Percentiles rank a stretch among this genome's conserved stretches.
Evolutionary conservation across 768 basidiomycete genomes (phyloP).

Genomic region (Collybiopsis luxurians): DNA sequence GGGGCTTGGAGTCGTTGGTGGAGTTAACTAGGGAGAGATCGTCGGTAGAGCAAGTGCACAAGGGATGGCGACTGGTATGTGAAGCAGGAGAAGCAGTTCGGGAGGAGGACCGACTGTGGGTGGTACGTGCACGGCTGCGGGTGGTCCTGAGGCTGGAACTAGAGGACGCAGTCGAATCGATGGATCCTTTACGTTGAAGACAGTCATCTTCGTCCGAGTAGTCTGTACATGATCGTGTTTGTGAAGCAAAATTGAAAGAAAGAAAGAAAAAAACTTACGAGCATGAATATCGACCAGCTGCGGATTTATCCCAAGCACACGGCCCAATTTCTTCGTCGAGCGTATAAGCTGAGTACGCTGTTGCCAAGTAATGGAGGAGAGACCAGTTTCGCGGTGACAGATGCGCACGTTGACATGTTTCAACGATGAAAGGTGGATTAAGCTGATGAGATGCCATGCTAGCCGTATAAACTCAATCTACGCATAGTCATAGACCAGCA

Average conservation of each 20-base stretch:
- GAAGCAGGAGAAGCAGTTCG: constrained; percentile 1
- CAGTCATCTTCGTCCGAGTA: not conserved
- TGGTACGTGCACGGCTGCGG: too few relatives aligned
- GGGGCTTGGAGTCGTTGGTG: constrained; percentile 12
- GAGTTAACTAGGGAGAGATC: not conserved
- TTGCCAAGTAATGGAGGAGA: constrained; percentile 43
- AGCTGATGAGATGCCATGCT: too few relatives aligned
- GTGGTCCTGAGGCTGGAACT: not conserved
- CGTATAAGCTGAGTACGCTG: constrained; percentile 58
- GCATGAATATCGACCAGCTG: constrained; percentile 36
- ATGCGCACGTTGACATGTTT: too few relatives aligned
- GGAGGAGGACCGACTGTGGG: not conserved
- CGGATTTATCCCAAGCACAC: constrained; percentile 58
- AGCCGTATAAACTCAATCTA: too few relatives aligned
- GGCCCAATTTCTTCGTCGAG: constrained; percentile 56
- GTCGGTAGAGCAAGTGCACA: not conserved
- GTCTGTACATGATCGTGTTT: not conserved
- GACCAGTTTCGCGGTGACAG: too few relatives aligned
- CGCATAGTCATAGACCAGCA: too few relatives aligned
- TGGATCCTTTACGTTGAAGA: not conserved
- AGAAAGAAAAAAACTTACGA: not conserved
- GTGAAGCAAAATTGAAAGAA: not conserved
- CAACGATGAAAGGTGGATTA: too few relatives aligned
- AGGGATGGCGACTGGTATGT: not conserved
- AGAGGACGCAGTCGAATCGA: not conserved